A percentile compares a stretch with the other conserved stretches of the same genome.
phyloP scores from a whole-genome alignment of 1,284 basidiomycete genomes.

The Spongispora temasekensis region DNA sequence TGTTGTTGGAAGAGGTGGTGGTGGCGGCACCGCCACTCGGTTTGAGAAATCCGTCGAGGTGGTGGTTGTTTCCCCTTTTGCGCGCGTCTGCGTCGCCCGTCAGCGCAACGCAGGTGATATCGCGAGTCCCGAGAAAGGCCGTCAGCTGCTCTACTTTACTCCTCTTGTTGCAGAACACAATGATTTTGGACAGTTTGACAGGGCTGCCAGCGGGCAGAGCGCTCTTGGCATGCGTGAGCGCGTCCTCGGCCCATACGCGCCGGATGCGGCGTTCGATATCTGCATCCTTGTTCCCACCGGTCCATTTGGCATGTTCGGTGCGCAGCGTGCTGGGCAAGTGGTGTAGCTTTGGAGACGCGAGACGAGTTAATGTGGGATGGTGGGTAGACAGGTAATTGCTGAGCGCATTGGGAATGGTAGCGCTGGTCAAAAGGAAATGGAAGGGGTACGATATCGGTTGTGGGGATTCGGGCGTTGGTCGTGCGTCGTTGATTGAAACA shows the following conservation, averaged over 20 bases:
- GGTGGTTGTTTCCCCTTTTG: slow-evolving; percentile 67
- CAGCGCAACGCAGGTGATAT: slow-evolving; percentile 66
- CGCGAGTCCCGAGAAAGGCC: slow-evolving; percentile 56
- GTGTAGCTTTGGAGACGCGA: slow-evolving; percentile 80
- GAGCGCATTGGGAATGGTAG: slow-evolving; percentile 82
- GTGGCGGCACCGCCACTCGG: slow-evolving; percentile 8
- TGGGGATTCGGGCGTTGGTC: slow-evolving; percentile 20
- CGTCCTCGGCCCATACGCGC: slow-evolving; percentile 75
- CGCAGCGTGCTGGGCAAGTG: slow-evolving; percentile 69
- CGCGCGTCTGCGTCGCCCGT: slow-evolving; percentile 58
- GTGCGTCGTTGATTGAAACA: slow-evolving; percentile 15
- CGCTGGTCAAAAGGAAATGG: slow-evolving; percentile 80
- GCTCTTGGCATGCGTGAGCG: slow-evolving; percentile 37
- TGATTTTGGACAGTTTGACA: slow-evolving; percentile 53
- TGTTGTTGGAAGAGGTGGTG: neutral
- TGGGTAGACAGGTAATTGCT: slow-evolving; percentile 60
- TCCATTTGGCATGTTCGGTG: slow-evolving; percentile 73
- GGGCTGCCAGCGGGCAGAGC: slow-evolving; percentile 19
- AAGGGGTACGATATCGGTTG: slow-evolving; percentile 59
- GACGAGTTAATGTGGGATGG: slow-evolving; percentile 62
- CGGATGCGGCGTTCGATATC: slow-evolving; percentile 77
- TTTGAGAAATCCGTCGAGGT: slow-evolving; percentile 72
- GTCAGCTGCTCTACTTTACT: slow-evolving; percentile 64
- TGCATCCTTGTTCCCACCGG: slow-evolving; percentile 75
- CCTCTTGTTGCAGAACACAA: slow-evolving; percentile 83